Percentiles rank a stretch among this genome's conserved stretches.
phyloP scores from a whole-genome alignment of 2,329 filamentous ascomycete genomes.

The Hypoxylon sp. region DNA sequence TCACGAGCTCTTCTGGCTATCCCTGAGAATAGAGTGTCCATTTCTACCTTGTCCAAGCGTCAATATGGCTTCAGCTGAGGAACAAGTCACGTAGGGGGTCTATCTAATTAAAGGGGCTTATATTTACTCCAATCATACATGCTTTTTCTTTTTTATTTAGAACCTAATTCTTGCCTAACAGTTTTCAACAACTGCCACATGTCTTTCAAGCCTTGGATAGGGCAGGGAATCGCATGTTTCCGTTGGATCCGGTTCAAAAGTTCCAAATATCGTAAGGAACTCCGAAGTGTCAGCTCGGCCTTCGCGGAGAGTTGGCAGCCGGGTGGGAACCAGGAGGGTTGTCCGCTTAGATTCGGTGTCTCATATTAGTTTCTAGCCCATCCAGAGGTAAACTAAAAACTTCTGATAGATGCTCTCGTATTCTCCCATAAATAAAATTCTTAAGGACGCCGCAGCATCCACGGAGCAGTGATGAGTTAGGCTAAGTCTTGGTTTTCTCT shows the following conservation, averaged over 20 bases:
- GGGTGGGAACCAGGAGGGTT: neutral
- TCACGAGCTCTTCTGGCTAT: neutral
- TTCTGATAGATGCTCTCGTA: neutral
- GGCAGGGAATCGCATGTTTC: neutral
- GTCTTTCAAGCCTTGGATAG: neutral
- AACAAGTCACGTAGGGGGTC: neutral
- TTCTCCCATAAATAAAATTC: neutral
- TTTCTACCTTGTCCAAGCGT: neutral
- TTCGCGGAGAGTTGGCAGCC: neutral
- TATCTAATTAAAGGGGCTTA: neutral
- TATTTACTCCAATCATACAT: neutral
- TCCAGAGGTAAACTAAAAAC: neutral
- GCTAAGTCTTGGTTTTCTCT: neutral
- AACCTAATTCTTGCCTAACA: neutral
- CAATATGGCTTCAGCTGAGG: neutral
- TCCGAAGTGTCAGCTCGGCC: neutral
- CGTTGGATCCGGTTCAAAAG: neutral
- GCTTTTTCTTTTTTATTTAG: neutral
- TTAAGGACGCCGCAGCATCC: too few species aligned
- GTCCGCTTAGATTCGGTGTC: constrained; percentile 3
- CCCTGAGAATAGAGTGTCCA: neutral
- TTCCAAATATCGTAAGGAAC: neutral
- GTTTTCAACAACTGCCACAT: neutral
- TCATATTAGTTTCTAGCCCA: neutral
- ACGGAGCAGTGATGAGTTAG: neutral